Base-by-base conservation (phyloP, 2,329 filamentous ascomycete species). In the Trichoderma arundinaceum region DNA sequence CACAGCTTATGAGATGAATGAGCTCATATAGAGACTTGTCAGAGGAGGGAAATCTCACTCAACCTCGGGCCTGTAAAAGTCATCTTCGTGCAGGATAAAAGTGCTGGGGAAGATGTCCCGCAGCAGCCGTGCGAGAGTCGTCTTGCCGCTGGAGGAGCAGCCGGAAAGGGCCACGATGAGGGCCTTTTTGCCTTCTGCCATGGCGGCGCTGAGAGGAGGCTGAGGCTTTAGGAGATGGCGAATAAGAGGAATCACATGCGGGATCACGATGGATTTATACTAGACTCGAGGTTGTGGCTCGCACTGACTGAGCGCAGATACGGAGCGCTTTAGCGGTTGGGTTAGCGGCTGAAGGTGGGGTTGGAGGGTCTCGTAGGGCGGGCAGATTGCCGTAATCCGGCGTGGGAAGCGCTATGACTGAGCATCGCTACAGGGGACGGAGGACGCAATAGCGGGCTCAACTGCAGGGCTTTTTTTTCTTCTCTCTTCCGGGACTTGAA, bases 71-170 rank as follows among this genome's bases (percentile, higher is more conserved):
- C 88, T 88, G 80, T 97, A 99, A 76, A 98, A 99, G 78, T 99
- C 95, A 80, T 99, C 95, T 76, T 97, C 88, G 76, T 99, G 95
- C 22, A 99, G 84, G 73, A 98, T 91, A 74, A 93, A 94, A 15
- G 88, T 84, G 70, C 84, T 82, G 8, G 89, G 89, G 73, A 97
- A 93, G 70, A 96, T 89, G 74, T 92, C 88, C 66, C 92, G 88
- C 17, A 99, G 83, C 12, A 97, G 84, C 2, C 94, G 87, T 19
- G 93, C 91, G 13, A 99, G 86, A 2, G 95, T 98, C 2, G 95
- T 98, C 81, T 99, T 99, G 67, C 95, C 95, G 72, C 91, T 94
- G 3, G 91, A 96, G 1, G 94, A 97, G 69, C 91, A 92, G 64
- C 95, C 95, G 44, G 92, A 96, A 66, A 98, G 88, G 67, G 89